Conservation (phyloP, 768 basidiomycete genomes). For the Cytidiella melzeri region DNA sequence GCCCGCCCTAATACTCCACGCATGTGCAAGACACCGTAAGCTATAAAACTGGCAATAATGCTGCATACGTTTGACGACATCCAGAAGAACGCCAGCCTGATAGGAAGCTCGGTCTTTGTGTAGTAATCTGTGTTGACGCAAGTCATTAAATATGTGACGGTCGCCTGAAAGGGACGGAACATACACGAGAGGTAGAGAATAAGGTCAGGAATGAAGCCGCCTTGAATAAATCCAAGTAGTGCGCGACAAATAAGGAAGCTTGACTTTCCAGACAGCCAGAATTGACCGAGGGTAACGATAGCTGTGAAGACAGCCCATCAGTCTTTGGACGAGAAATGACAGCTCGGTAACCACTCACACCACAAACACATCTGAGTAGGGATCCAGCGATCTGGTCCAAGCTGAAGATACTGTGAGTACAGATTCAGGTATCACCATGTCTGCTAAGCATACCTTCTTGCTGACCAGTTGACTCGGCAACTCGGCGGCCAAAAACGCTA, state of each 20-base stretch:
- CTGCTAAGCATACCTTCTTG: conserved; percentile 34
- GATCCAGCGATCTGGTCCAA: conserved; percentile 57
- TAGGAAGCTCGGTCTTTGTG: conserved; percentile 38
- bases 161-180: background rate
- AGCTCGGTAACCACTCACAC: conserved; percentile 14
- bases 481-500: conserved; percentile 31
- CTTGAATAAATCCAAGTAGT: conserved; percentile 44
- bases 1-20: conserved; percentile 45
- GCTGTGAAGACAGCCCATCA: conserved; percentile 34
- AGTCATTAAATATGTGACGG: background rate
- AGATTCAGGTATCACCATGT: background rate
- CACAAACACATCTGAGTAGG: conserved; percentile 40
- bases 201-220: conserved; percentile 31
- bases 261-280: conserved; percentile 43
- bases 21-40: conserved; percentile 57
- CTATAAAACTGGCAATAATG: conserved; percentile 40
- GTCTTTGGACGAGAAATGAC: conserved; percentile 28
- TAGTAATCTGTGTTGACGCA: conserved; percentile 38
- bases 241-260: conserved; percentile 41
- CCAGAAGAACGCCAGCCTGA: conserved; percentile 16
- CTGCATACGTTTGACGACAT: conserved; percentile 10
- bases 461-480: conserved; percentile 58
- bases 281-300: conserved; percentile 45
- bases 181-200: conserved; percentile 50
- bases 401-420: background rate